Conservation (phyloP, 2,329 filamentous ascomycete genomes). For the Sclerotinia sclerotiorum region DNA sequence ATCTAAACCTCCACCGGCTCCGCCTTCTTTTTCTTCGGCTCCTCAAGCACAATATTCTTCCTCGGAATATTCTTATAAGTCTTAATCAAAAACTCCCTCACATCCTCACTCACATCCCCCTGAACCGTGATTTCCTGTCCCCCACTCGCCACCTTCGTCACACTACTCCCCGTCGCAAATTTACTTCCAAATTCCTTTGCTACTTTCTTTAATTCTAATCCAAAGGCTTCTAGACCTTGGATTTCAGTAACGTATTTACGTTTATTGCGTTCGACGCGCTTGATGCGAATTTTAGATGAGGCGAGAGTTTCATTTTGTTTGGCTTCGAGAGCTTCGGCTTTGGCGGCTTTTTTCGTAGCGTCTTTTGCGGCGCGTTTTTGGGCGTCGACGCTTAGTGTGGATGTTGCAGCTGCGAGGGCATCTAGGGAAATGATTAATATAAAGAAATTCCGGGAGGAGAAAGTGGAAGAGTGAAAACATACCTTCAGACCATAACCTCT, state of each 20-base stretch:
- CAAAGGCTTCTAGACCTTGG: conserved; percentile 86
- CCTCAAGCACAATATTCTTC: conserved; percentile 91
- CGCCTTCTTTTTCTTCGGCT: conserved; percentile 94
- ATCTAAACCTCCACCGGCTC: conserved; percentile 25
- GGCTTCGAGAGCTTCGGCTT: conserved; percentile 82
- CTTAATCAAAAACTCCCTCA: conserved; percentile 86
- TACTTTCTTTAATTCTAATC: conserved; percentile 90
- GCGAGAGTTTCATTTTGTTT: conserved; percentile 78
- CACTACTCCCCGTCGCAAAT: conserved; percentile 89
- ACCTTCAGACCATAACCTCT: conserved; percentile 84
- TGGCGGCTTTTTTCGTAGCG: conserved; percentile 93
- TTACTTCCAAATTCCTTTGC: conserved; percentile 98
- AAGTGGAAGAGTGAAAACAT: conserved; percentile 35
- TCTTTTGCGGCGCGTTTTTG: conserved; percentile 96
- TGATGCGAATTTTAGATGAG: conserved; percentile 81
- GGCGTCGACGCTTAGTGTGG: conserved; percentile 82
- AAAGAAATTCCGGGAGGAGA: too few relatives aligned
- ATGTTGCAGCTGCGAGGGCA: conserved; percentile 79
- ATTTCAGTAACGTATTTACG: conserved; percentile 94
- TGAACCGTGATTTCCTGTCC: conserved; percentile 98
- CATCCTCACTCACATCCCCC: conserved; percentile 92
- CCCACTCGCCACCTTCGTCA: conserved; percentile 82
- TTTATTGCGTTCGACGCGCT: conserved; percentile 97
- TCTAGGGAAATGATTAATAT: conserved; percentile 48
- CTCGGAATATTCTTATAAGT: conserved; percentile 88